These are phyloP conservation scores for Ceratocystiopsis minuta DNA, from an alignment of 2,329 filamentous ascomycete species.

Conservation along the genomic window DNA sequence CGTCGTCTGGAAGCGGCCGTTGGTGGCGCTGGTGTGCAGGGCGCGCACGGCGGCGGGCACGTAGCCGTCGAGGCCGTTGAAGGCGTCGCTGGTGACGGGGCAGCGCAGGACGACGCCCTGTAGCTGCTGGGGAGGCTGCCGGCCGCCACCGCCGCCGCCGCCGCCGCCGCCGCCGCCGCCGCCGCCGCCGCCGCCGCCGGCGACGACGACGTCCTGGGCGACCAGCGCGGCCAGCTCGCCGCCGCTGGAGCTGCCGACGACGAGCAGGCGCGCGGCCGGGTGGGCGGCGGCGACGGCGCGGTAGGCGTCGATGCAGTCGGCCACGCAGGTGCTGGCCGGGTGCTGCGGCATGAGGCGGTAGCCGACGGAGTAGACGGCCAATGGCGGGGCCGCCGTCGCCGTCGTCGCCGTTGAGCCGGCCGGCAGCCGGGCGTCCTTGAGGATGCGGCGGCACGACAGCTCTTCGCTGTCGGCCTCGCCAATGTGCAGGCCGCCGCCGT, in stretches of 20 bases:
- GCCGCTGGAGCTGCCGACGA: slow-evolving; percentile 29
- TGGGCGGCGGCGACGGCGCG: slow-evolving; percentile 9
- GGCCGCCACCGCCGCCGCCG: slow-evolving; percentile 26
- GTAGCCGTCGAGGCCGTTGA: slow-evolving; percentile 15
- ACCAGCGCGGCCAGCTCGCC: slow-evolving; percentile 28
- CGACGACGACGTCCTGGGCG: slow-evolving; percentile 22
- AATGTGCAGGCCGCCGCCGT: slow-evolving; percentile 28
- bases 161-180: no score
- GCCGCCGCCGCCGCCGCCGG: slow-evolving; percentile 31
- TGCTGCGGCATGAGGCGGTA: slow-evolving; percentile 27
- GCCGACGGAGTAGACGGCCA: slow-evolving; percentile 24
- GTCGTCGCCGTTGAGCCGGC: neutral
- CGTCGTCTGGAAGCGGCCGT: slow-evolving; percentile 19
- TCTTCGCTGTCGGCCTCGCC: slow-evolving; percentile 32
- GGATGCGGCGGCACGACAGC: slow-evolving; percentile 25
- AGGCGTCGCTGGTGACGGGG: slow-evolving; percentile 28
- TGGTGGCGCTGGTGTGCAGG: slow-evolving; percentile 22
- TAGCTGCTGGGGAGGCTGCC: slow-evolving; percentile 11
- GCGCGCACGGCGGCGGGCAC: slow-evolving; percentile 19
- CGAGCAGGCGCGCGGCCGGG: slow-evolving; percentile 12
- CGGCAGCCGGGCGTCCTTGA: slow-evolving; percentile 13
- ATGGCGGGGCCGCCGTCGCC: neutral
- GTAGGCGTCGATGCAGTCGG: slow-evolving; percentile 24
- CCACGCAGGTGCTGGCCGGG: slow-evolving; percentile 21
- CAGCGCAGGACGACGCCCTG: slow-evolving; percentile 27